Base-by-base conservation (phyloP, 1,284 basidiomycete genomes). In the Cutaneotrichosporon mucoides region DNA sequence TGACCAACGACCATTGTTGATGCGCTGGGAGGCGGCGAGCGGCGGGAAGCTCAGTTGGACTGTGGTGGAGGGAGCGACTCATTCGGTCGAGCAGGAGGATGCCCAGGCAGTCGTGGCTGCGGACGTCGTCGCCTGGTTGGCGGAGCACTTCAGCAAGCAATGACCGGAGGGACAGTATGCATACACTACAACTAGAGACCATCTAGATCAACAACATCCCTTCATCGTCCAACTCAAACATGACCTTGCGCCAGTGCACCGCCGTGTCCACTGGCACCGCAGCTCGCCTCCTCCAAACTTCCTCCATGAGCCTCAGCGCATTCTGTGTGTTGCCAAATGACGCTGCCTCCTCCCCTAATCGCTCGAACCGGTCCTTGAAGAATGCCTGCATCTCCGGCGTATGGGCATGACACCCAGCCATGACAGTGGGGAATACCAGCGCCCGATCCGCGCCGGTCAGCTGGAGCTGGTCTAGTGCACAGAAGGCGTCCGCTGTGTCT, bases 371-470 rank as follows among this genome's bases (percentile, higher is more conserved):
- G 12, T 69, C 68, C 40, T 79, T 64, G 37, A 89, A 79, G 64
- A 81, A 80, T 1, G 63, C 48, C 55, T 83, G 81, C 64, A 85
- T 80, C 2, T 60, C 60, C 5, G 53, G 60, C 15, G 24, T 24
- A 3, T 64, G 55, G 15, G 59, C 64, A 34, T 68, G 70, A 48
- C 62, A 63, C 5, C 66, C 66, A 8, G 68, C 67, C 5, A 71
- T 46, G 4, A 65, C 67, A 35, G 66, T 67, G 6, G 69, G 69
- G 16, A 71, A 65, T 1, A 72, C 89, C 64, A 91, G 87, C 9
- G 87, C 88, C 72, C 85, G 88, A 37, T 88, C 82, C 55, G 89
- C 82, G 24, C 89, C 86, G 2, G 41, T 13, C 1, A 57, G 13
- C 0, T n/a, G 24, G 9, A 51, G 35, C 5, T 15, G 10, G 13